phyloP scores from a whole-genome alignment of 805 yeast genomes.

The Ogataea pilisensis region DNA sequence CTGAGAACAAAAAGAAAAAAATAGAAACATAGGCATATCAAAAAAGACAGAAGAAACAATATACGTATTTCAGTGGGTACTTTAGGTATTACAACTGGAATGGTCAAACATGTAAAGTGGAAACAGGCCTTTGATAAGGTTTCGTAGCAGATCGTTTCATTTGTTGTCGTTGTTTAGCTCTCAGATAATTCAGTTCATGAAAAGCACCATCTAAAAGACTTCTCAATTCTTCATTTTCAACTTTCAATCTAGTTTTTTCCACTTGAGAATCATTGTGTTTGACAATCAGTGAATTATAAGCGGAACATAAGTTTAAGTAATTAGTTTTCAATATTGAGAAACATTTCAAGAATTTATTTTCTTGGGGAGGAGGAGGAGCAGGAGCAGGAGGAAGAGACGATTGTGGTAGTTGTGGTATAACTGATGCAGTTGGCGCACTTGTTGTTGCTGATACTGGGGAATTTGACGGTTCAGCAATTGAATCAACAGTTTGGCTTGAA shows the following conservation, averaged over 20 bases:
- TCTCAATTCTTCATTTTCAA: slow-evolving; percentile 25
- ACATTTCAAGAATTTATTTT: slow-evolving; percentile 18
- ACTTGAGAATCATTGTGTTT: slow-evolving; percentile 18
- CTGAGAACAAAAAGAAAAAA: too few species aligned
- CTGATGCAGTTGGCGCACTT: not conserved
- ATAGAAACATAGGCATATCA: too few species aligned
- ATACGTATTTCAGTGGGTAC: too few species aligned
- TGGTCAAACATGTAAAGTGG: not conserved
- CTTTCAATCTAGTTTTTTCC: slow-evolving; percentile 17
- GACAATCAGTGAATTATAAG: slow-evolving; percentile 19
- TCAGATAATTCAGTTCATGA: slow-evolving; percentile 17
- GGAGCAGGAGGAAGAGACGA: not conserved
- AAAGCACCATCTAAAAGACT: slow-evolving; percentile 20
- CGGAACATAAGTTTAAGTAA: slow-evolving; percentile 20
- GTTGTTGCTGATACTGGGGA: not conserved
- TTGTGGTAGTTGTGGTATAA: not conserved
- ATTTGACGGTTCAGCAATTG: too few species aligned
- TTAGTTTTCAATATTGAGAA: slow-evolving; percentile 22
- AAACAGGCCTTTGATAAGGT: not conserved
- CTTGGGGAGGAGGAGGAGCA: slow-evolving; percentile 6
- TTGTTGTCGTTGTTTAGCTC: slow-evolving; percentile 13
- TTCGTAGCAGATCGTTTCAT: not conserved
- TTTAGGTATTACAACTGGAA: too few species aligned
- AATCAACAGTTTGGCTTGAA: too few species aligned
- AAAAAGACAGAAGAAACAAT: too few species aligned